Evolutionary conservation across 2,329 filamentous ascomycete genomes (phyloP).

Genomic region (Trichophyton equinum): DNA sequence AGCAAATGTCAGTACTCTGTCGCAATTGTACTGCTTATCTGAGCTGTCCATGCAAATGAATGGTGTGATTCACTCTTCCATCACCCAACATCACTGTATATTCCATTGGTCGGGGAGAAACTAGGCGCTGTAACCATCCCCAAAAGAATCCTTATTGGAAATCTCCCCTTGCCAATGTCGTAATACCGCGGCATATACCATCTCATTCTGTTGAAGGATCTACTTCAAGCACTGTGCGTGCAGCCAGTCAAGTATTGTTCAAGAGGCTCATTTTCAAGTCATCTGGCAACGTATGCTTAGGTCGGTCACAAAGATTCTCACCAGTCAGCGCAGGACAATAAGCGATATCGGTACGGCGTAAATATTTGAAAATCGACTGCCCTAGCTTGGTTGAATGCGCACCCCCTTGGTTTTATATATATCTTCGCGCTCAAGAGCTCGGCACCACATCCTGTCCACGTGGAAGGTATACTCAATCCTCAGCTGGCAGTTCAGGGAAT

Average conservation of each 20-base stretch:
- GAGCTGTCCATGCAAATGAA: not conserved
- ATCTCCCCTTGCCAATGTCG: not conserved
- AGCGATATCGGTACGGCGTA: not conserved
- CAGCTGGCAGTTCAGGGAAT: not conserved
- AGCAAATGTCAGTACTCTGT: not conserved
- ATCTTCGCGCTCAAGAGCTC: not conserved
- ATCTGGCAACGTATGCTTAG: not conserved
- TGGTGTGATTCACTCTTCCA: not conserved
- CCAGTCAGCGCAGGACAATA: not conserved
- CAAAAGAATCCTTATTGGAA: not conserved
- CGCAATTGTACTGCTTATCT: not conserved
- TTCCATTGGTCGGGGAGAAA: not conserved
- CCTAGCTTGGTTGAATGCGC: not conserved
- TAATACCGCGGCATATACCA: not conserved
- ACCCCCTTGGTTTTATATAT: not conserved
- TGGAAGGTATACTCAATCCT: not conserved
- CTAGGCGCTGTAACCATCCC: not conserved
- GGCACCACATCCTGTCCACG: not conserved
- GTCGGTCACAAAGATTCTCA: not conserved
- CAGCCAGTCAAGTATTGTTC: not conserved
- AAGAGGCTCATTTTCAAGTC: not conserved
- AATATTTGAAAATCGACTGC: not conserved
- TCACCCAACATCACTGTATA: not conserved
- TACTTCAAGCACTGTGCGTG: not conserved
- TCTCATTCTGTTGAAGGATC: not conserved